Evolutionary conservation across 768 basidiomycete species (phyloP).

Genomic region (Leucosporidium scottii): DNA sequence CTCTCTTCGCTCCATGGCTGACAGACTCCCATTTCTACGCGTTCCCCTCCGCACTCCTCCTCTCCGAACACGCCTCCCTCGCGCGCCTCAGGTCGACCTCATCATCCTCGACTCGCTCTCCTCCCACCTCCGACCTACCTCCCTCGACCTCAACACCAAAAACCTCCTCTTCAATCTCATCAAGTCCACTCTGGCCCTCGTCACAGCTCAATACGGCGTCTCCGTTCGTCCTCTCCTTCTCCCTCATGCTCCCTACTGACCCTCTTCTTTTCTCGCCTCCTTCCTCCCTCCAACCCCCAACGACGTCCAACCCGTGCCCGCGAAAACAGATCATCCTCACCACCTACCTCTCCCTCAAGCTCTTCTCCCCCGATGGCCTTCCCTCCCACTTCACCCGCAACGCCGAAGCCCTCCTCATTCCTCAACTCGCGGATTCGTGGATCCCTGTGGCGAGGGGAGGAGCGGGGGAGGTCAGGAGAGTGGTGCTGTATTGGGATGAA

Average conservation of each 20-base stretch:
- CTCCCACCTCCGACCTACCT: conserved; percentile 9
- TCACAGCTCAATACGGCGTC: neutral
- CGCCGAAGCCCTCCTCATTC: neutral
- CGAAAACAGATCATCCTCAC: conserved; percentile 13
- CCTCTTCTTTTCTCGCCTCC: neutral
- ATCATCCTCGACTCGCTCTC: conserved; percentile 21
- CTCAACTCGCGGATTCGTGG: neutral
- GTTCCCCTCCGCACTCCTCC: neutral
- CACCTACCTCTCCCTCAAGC: conserved; percentile 17
- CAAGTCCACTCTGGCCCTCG: neutral
- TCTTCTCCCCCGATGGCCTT: conserved; percentile 4
- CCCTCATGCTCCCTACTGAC: too few species aligned
- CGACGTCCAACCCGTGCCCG: too few species aligned
- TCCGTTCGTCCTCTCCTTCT: conserved; percentile 8
- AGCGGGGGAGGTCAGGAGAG: neutral
- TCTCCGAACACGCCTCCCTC: neutral
- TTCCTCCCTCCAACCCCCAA: too few species aligned
- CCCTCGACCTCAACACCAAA: conserved; percentile 4
- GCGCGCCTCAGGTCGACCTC: conserved; percentile 17
- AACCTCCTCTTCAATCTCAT: conserved; percentile 8
- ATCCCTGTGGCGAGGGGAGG: neutral
- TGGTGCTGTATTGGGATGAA: neutral
- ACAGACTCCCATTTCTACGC: neutral
- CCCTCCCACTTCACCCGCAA: neutral
- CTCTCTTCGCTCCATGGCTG: neutral